Percentiles rank a stretch among this genome's conserved stretches.
These are phyloP conservation scores for Penicillium occitanis DNA, from an alignment of 2,329 filamentous ascomycete species.

Conservation along the genomic window DNA sequence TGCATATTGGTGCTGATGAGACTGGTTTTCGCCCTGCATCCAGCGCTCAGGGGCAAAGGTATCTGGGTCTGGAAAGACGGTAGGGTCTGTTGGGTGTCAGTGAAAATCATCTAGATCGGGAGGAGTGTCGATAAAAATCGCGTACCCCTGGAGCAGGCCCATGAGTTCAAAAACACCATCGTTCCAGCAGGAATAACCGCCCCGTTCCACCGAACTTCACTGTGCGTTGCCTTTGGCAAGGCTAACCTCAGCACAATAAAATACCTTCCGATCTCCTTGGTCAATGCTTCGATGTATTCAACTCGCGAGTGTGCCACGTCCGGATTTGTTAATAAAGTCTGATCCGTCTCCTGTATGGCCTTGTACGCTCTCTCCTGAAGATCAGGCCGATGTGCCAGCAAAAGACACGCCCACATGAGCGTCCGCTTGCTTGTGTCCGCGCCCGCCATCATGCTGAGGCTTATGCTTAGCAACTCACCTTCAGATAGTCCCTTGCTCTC, in stretches of 20 bases:
- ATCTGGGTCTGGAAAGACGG: neutral
- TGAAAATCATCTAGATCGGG: neutral
- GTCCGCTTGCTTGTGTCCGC: conserved; percentile 17
- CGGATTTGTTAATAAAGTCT: neutral
- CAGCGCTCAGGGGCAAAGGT: neutral
- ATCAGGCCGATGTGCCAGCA: conserved; percentile 19
- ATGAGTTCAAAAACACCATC: neutral
- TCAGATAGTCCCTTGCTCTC: neutral
- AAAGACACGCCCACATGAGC: conserved; percentile 16
- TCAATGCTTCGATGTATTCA: neutral
- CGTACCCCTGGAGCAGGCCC: neutral
- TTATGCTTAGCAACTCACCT: conserved; percentile 19
- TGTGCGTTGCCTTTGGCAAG: neutral
- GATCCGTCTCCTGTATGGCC: neutral
- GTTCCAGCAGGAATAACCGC: neutral
- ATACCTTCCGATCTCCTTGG: neutral
- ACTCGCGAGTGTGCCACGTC: neutral
- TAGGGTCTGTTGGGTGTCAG: neutral
- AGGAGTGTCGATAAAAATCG: neutral
- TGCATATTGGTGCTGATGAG: neutral
- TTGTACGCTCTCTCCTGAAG: neutral
- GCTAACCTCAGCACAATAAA: neutral
- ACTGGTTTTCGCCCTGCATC: neutral
- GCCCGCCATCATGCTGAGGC: conserved; percentile 20
- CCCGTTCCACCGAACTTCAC: neutral